Evolutionary conservation across 768 basidiomycete genomes (phyloP).

Genomic region (Rhodocollybia butyracea): DNA sequence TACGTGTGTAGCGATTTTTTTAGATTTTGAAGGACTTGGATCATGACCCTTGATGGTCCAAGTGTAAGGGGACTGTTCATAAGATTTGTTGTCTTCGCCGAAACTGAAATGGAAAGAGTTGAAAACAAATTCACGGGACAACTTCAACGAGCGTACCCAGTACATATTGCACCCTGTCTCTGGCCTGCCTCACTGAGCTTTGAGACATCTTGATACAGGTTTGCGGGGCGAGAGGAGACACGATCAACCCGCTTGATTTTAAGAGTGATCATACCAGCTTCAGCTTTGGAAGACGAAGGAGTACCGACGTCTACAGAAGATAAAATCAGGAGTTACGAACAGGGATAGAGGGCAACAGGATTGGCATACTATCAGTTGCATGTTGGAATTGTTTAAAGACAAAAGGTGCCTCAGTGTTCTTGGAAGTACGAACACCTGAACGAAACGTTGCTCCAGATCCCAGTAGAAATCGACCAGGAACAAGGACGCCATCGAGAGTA

Average conservation of each 20-base stretch:
- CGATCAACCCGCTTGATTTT: conserved; percentile 41
- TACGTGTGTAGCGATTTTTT: conserved; percentile 49
- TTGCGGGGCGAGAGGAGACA: conserved; percentile 32
- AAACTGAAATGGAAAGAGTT: conserved; percentile 31
- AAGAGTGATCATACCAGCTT: conserved; percentile 51
- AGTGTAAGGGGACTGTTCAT: conserved; percentile 43
- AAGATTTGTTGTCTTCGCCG: conserved; percentile 37
- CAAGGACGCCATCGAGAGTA: conserved; percentile 58
- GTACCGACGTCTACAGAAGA: neutral
- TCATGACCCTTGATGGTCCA: conserved; percentile 54
- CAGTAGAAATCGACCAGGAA: conserved; percentile 60
- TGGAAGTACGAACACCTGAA: conserved; percentile 48
- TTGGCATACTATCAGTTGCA: conserved; percentile 29
- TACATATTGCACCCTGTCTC: conserved; percentile 37
- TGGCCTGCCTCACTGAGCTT: conserved; percentile 29
- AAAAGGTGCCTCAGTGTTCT: conserved; percentile 55
- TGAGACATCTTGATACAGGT: conserved; percentile 39
- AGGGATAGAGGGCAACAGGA: neutral
- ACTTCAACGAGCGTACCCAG: conserved; percentile 38
- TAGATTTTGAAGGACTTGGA: conserved; percentile 21
- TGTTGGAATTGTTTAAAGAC: conserved; percentile 43
- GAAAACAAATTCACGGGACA: neutral
- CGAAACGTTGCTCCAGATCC: conserved; percentile 56
- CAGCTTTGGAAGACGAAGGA: conserved; percentile 20
- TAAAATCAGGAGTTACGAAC: too few relatives aligned